These are phyloP conservation scores for Tillandsia leiboldiana DNA, from an alignment of 176 grass and related monocot species.

Conservation along the genomic window DNA sequence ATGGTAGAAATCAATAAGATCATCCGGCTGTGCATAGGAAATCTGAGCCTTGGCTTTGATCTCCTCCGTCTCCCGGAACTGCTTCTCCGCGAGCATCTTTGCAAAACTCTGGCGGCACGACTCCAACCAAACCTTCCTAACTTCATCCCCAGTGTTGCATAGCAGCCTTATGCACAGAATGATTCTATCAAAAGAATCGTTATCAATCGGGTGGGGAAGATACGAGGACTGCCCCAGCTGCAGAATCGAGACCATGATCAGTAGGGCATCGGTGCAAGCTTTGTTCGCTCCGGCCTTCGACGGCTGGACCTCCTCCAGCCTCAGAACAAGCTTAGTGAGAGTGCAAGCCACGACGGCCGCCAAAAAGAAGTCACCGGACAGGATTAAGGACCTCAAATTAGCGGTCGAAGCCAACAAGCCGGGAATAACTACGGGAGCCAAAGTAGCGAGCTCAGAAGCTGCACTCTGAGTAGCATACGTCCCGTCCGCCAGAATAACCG, in stretches of 20 bases:
- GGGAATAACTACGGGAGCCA: slow-evolving; percentile 25
- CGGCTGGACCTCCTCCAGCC: slow-evolving; percentile 54
- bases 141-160: slow-evolving; percentile 53
- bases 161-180: slow-evolving; percentile 54
- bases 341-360: slow-evolving; percentile 33
- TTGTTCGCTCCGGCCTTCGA: slow-evolving; percentile 51
- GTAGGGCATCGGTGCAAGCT: slow-evolving; percentile 29
- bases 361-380: slow-evolving; percentile 64
- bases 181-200: slow-evolving; percentile 47
- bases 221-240: slow-evolving; percentile 44
- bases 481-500: slow-evolving; percentile 52
- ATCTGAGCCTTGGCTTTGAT: slow-evolving; percentile 55
- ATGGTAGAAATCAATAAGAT: slow-evolving; percentile 84
- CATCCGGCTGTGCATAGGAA: slow-evolving; percentile 63
- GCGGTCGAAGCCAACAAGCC: slow-evolving; percentile 29
- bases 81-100: slow-evolving; percentile 73
- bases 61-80: slow-evolving; percentile 67
- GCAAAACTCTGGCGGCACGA: slow-evolving; percentile 51
- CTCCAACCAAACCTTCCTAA: slow-evolving; percentile 55
- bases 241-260: slow-evolving; percentile 52
- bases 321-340: slow-evolving; percentile 56
- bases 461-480: slow-evolving; percentile 74
- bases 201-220: slow-evolving; percentile 51
- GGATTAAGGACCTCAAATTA: slow-evolving; percentile 54
- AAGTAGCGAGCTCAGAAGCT: slow-evolving; percentile 35